A percentile compares a stretch with the other conserved stretches of the same genome.
These are phyloP conservation scores for Colletotrichum camelliae DNA, from an alignment of 2,329 filamentous ascomycete species.

Conservation along the genomic window DNA sequence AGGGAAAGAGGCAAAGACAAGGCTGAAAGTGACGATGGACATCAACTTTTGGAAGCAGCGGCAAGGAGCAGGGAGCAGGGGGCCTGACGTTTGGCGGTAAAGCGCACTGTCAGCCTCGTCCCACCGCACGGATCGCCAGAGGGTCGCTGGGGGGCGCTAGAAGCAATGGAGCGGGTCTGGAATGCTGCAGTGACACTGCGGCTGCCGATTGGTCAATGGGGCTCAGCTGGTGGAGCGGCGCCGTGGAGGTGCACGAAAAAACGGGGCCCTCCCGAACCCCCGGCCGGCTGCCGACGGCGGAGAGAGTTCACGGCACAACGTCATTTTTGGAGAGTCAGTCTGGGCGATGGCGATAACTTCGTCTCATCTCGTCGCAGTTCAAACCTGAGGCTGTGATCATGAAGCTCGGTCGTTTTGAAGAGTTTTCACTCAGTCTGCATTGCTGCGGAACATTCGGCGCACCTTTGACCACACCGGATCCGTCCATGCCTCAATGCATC, in stretches of 20 bases:
- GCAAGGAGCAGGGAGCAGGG: not conserved
- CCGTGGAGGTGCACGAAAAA: not conserved
- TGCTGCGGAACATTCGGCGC: not conserved
- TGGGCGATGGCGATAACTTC: not conserved
- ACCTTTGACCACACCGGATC: not conserved
- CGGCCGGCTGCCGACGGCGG: not conserved
- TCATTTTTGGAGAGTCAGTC: not conserved
- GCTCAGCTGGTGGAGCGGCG: not conserved
- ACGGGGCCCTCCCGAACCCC: not conserved
- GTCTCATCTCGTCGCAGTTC: not conserved
- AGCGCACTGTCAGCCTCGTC: constrained; percentile 7
- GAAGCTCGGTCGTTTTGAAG: not conserved
- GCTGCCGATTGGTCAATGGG: constrained; percentile 13
- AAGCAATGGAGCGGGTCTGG: not conserved
- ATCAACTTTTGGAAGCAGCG: not conserved
- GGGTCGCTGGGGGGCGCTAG: not conserved
- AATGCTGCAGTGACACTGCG: not conserved
- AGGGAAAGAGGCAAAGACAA: not conserved
- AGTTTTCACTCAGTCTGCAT: not conserved
- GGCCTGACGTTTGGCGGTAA: not conserved
- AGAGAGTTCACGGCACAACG: not conserved
- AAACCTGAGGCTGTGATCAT: not conserved
- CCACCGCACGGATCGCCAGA: not conserved
- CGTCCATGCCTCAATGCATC: not conserved
- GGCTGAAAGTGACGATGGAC: constrained; percentile 1